phyloP scores from a whole-genome alignment of 805 yeast species.

The Novakomyces olei region DNA sequence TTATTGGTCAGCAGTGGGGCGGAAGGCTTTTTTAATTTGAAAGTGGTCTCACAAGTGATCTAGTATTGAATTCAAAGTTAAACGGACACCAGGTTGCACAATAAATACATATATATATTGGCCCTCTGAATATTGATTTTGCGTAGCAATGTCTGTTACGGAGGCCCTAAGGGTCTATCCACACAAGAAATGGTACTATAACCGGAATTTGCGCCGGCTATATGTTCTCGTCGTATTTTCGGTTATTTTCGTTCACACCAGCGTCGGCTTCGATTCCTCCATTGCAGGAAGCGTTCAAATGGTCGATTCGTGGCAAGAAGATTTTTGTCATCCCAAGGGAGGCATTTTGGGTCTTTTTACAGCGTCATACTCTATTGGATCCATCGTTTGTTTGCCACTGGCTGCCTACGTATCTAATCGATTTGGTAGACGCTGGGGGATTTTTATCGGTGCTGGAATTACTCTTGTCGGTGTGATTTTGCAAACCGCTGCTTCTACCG shows the following conservation, averaged over 20 bases:
- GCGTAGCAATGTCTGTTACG: no score
- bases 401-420: not conserved
- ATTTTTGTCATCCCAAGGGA: not conserved
- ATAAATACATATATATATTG: no score
- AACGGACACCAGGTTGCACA: no score
- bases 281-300: not conserved
- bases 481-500: not conserved
- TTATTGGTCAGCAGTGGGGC: no score
- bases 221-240: not conserved
- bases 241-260: not conserved
- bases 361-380: slow-evolving; percentile 2
- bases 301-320: not conserved
- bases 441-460: not conserved
- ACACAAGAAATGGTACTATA: not conserved
- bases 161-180: no score
- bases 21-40: no score
- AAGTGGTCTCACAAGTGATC: no score
- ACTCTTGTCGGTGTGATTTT: not conserved
- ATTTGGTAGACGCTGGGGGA: not conserved
- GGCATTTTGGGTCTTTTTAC: slow-evolving; percentile 1
- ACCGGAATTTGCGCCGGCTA: not conserved
- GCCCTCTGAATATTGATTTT: no score
- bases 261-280: not conserved
- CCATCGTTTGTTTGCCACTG: not conserved
- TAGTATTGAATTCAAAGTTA: no score